Base-by-base conservation (phyloP, 2,329 filamentous ascomycete species). In the Nannizziopsis arthrosporioides region DNA sequence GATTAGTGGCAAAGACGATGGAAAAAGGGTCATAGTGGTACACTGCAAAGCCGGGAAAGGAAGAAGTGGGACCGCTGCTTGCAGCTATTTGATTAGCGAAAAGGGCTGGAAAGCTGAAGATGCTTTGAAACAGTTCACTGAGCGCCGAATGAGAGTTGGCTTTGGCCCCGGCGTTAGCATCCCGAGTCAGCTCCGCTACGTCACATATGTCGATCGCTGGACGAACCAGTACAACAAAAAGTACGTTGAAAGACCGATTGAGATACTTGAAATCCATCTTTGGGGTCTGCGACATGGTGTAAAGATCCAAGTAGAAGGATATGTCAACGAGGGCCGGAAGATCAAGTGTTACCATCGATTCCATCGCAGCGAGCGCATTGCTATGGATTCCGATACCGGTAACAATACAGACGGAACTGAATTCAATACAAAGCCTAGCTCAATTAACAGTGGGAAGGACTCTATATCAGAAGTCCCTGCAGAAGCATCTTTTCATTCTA, bases 1-100 rank as follows among this genome's bases (percentile, higher is more conserved):
- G 87, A 64, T 93, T 46, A 71, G 75, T 41, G 63, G 59, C 10
- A 48, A 51, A 2, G 48, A 63, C 17, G 64, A 68, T 19, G 61
- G 65, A 18, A 69, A 71, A 34, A 74, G 87, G 31, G 86, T 96
- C 0, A 83, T 83, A 0, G 89, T 96, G 5, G 87, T 96, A 6
- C 92, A 98, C 66, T 96, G 92, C 72, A 96, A 96, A 63, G 92
- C 92, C 1, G 92, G 92, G 2, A 98, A 98, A 66, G 92, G 92
- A 1, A 76, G 92, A 44, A 94, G 86, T 55, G 92, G 92, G 3
- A 94, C 87, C 0, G 80, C 87, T 57, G 82, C 83, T 27, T 94
- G 86, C 66, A 85, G 84, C 57, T 96, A 94, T 63, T 71, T 98
- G 50, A 92, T 98, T 57, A 81, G 84, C 6, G 85, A 96, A 62